These are phyloP conservation scores for Pyracantha coccinea DNA, from an alignment of 331 rosid genomes.

Conservation along the genomic window DNA sequence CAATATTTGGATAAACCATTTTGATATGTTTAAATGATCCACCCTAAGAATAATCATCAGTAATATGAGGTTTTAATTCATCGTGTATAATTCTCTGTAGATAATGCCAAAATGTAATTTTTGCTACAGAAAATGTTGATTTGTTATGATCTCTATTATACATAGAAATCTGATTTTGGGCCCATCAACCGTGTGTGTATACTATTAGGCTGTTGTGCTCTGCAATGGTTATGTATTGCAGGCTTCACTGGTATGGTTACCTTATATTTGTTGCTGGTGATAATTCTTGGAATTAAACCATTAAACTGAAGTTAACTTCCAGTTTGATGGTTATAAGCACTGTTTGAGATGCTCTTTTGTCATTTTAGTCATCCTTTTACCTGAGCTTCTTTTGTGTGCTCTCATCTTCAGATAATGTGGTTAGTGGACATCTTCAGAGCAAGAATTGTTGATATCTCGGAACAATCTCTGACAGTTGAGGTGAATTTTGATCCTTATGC, in stretches of 20 bases:
- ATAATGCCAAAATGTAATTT: background rate
- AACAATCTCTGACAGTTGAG: conserved; percentile 45
- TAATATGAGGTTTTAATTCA: background rate
- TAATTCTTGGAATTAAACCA: background rate
- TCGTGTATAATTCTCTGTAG: background rate
- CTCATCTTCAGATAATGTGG: conserved; percentile 43
- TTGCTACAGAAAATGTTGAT: background rate
- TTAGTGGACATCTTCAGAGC: conserved; percentile 54
- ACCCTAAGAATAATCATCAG: background rate
- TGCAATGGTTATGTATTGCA: background rate
- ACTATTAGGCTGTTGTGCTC: background rate
- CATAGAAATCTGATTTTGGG: background rate
- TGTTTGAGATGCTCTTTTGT: background rate
- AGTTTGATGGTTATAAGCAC: background rate
- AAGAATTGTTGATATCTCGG: conserved; percentile 47
- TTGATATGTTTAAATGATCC: background rate
- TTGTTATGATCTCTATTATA: background rate
- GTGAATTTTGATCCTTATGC: conserved; percentile 21
- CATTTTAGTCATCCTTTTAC: background rate
- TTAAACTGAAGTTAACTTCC: background rate
- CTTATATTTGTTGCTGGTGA: background rate
- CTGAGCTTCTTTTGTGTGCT: background rate
- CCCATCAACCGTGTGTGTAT: background rate
- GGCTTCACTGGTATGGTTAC: background rate
- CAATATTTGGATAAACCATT: background rate